Conservation (phyloP, 805 yeast genomes). For the Ogataea salicorniae region DNA sequence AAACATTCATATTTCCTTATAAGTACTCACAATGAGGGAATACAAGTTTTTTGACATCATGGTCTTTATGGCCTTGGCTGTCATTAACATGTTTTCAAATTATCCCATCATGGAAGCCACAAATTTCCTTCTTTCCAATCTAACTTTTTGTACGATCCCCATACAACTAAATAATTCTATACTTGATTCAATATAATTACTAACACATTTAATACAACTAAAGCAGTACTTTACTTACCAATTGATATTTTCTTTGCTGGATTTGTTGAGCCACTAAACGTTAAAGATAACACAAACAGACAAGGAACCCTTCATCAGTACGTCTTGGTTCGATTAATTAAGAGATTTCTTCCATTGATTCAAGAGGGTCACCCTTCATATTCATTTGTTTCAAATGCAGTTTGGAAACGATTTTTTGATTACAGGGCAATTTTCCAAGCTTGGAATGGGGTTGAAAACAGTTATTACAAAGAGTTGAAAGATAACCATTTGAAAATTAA, state of each 20-base stretch:
- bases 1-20: background rate
- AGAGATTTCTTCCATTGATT: conserved; percentile 12
- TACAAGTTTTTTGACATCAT: conserved; percentile 25
- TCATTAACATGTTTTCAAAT: conserved; percentile 23
- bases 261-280: conserved; percentile 28
- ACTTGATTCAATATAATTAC: background rate
- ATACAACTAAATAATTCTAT: background rate
- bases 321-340: conserved; percentile 15
- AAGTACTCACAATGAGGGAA: conserved; percentile 25
- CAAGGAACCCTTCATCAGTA: conserved; percentile 29
- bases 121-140: conserved; percentile 14
- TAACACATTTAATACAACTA: background rate
- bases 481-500: conserved; percentile 2
- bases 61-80: conserved; percentile 20
- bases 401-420: conserved; percentile 29
- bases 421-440: conserved; percentile 30
- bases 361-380: conserved; percentile 15
- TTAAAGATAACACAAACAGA: conserved; percentile 25
- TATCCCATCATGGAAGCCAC: conserved; percentile 17
- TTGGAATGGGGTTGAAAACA: conserved; percentile 32
- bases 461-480: conserved; percentile 18
- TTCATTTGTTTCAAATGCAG: conserved; percentile 26
- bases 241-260: conserved; percentile 25
- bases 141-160: conserved; percentile 17
- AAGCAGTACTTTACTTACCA: conserved; percentile 17